Base-by-base conservation (phyloP, 495 filamentous ascomycete species). In the Annulohypoxylon nitens region DNA sequence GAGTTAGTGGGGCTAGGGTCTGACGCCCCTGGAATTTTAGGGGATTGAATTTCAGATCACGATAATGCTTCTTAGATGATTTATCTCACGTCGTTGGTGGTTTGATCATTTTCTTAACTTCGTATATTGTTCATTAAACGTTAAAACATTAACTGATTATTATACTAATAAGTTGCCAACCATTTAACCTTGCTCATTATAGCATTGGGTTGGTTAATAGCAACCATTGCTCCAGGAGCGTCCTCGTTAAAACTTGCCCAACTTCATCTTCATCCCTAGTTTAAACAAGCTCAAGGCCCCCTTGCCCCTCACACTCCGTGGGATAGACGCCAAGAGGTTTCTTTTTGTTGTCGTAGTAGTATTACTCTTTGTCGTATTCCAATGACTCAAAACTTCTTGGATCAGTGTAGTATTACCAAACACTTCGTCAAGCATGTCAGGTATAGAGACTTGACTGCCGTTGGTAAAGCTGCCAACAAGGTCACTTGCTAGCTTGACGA, bases 401-500 rank as follows among this genome's bases (percentile, higher is more conserved):
- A 79, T 72, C 9, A 79, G 63, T 14, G 75, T 79, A 7, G 75
- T 75, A 41, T 79, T 79, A 14, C 77, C 77, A 34, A 79, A 54
- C 2, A 75, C 65, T 30, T 79, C 77, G n/a, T 73, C 77, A 0
- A 79, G 65, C 4, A 79, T 14, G 26, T 67, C 64, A 1, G 69
- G 33, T 33, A 79, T 45, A 20, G 61, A 73, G 12, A 66, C 67
- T 6, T 73, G 30, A 10, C 64, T 71, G 14, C 57, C 69, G 37
- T 41, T 75, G 33, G 66, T 77, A 41, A 79, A 78, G 61, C 80
- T 79, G 50, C 68, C 39, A 51, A 81, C 54, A 34, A 82, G 70
- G 58, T 83, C 82, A 14, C 76, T 61, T 25, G 83, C 8, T 10
- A 85, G 62, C 41, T 79, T 75, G 23, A 81, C 50, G 39, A 84